Evolutionary conservation across 306 rosid genomes (phyloP), one percentile per base, ranked within the genome.

Genomic region (Biancaea sappan): DNA sequence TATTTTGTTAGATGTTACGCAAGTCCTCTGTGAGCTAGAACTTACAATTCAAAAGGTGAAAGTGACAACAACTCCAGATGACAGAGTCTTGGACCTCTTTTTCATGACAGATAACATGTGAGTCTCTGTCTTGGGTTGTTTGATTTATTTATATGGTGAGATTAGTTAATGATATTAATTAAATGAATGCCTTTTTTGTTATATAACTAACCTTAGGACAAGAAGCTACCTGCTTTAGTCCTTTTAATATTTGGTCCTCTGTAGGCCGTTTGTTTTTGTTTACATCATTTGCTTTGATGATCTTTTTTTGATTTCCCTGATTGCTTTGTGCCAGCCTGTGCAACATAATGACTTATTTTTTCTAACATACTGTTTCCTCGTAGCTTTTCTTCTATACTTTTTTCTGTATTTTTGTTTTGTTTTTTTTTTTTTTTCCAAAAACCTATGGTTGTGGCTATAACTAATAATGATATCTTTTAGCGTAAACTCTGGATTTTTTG

Each of bases 41-140:
- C 92, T 91, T 77, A 29, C 87, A 0, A 87, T 91, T 79, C 92
- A 89, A 69, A 84, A 74, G 79, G 91, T 91, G 71, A 91, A 91
- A 79, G 91, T 89, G 38, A 89, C 89, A 34, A 91, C 97, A 2
- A 91, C 92, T 14, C 97, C 97, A 2, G 97, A 89, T 85, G 91
- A 41, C 69, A 86, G 86, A 66, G 97, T 91, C 63, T 74, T 87
- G 79, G 95, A 89, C 87, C 91, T 91, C 54, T 91, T 91, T 85
- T 89, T 84, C 82, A 60, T 91, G 63, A 87, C 92, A n/a, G 97
- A 89, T 78, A 86, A 84, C 85, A 81, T 62, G 92, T 91, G 79
- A 83, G 88, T 34, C 15, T 60, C 15, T 60, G 44, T 60, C 66
- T 32, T 70, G 22, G n/a, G 26, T 34, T 78, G 52, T 61, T 63